phyloP scores from a whole-genome alignment of 2,329 filamentous ascomycete species.

The Colletotrichum eremochloae region DNA sequence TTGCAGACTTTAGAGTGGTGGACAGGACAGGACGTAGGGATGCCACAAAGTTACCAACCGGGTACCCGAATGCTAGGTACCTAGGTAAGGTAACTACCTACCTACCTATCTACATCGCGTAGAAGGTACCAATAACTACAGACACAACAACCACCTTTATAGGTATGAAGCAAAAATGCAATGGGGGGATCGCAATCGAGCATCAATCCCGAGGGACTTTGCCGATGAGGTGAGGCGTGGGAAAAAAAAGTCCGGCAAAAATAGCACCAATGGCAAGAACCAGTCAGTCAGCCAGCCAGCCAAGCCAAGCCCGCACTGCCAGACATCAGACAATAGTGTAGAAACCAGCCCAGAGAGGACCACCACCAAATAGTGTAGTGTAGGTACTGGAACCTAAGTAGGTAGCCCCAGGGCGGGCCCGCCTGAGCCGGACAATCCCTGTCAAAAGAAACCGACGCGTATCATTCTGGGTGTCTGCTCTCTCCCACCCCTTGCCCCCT shows the following conservation, averaged over 20 bases:
- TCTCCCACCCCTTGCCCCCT: neutral
- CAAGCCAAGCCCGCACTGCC: conserved; percentile 3
- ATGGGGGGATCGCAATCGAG: conserved; percentile 1
- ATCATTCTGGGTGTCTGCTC: conserved; percentile 1
- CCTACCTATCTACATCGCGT: too few relatives aligned
- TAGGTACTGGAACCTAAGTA: neutral
- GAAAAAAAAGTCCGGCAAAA: conserved; percentile 29
- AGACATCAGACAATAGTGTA: neutral
- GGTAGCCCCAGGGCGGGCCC: conserved; percentile 9
- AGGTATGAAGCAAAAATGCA: neutral
- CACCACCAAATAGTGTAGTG: neutral
- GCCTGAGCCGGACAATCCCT: conserved; percentile 37
- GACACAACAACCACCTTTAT: neutral
- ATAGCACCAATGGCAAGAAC: conserved; percentile 33
- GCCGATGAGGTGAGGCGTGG: conserved; percentile 13
- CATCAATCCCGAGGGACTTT: neutral
- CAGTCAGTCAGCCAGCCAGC: conserved; percentile 5
- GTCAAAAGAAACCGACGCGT: conserved; percentile 9
- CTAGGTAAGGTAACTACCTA: neutral
- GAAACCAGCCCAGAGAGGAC: neutral
- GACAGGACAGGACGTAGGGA: neutral
- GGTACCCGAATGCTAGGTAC: neutral
- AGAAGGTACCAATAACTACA: neutral
- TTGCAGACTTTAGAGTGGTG: neutral
- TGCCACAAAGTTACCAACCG: conserved; percentile 22